These are phyloP conservation scores for Metschnikowia proteae DNA, from an alignment of 805 yeast species.

Conservation along the genomic window DNA sequence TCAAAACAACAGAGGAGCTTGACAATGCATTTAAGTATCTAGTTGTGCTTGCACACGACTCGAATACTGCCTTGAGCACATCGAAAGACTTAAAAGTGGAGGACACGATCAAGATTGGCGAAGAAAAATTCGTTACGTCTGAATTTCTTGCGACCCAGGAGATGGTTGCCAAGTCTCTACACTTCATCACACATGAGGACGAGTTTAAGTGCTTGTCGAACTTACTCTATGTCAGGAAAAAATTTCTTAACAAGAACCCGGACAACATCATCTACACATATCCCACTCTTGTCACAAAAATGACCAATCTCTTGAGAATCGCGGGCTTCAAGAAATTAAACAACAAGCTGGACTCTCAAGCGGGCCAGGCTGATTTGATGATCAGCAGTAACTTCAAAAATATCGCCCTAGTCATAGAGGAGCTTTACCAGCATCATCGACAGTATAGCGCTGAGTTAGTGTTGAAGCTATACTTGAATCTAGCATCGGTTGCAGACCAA, in stretches of 20 bases:
- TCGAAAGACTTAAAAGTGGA: constrained; percentile 39
- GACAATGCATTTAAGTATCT: constrained; percentile 59
- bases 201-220: constrained; percentile 34
- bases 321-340: constrained; percentile 25
- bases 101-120: constrained; percentile 28
- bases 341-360: constrained; percentile 28
- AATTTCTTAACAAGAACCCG: constrained; percentile 51
- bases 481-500: constrained; percentile 80
- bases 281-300: constrained; percentile 67
- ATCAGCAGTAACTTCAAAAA: constrained; percentile 65
- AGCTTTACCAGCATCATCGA: constrained; percentile 46
- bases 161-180: constrained; percentile 64
- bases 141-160: constrained; percentile 51
- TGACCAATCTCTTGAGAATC: constrained; percentile 56
- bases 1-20: constrained; percentile 42
- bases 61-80: constrained; percentile 27
- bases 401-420: constrained; percentile 64
- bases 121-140: constrained; percentile 26
- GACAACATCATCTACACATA: constrained; percentile 60
- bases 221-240: constrained; percentile 36
- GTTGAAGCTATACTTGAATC: constrained; percentile 54
- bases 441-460: constrained; percentile 31
- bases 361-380: constrained; percentile 23
- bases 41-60: constrained; percentile 47
- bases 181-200: constrained; percentile 50